A percentile compares a stretch with the other conserved stretches of the same genome.
Conservation (phyloP, 1,284 basidiomycete genomes). For the Moesziomyces globuligerus region DNA sequence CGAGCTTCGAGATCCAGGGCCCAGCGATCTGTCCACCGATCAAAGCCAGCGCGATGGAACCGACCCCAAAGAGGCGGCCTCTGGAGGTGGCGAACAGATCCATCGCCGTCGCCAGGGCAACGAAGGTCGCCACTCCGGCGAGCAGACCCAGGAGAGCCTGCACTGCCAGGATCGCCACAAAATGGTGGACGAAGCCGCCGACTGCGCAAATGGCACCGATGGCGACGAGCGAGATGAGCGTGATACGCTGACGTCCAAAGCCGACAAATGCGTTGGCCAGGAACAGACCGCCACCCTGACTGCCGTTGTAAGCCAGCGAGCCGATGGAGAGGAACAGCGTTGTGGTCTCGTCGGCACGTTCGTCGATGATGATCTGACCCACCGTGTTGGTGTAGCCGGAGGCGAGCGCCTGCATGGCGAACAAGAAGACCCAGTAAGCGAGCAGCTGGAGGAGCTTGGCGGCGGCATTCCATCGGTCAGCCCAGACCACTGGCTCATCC, state of each 20-base stretch:
- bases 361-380: slow-evolving; percentile 11
- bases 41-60: slow-evolving; percentile 16
- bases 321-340: slow-evolving; percentile 18
- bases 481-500: slow-evolving; percentile 26
- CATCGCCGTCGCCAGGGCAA: slow-evolving; percentile 30
- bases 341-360: slow-evolving; percentile 1
- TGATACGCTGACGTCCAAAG: slow-evolving; percentile 34
- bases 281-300: slow-evolving; percentile 46
- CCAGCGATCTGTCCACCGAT: slow-evolving; percentile 35
- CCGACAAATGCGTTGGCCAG: slow-evolving; percentile 34
- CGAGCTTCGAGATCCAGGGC: slow-evolving; percentile 48
- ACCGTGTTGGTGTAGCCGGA: slow-evolving; percentile 48
- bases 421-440: slow-evolving; percentile 25
- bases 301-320: slow-evolving; percentile 35
- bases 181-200: slow-evolving; percentile 35
- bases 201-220: slow-evolving; percentile 30
- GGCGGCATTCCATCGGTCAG: slow-evolving; percentile 43
- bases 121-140: slow-evolving; percentile 29
- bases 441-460: slow-evolving; percentile 38
- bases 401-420: slow-evolving; percentile 44
- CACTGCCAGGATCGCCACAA: slow-evolving; percentile 17
- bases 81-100: slow-evolving; percentile 41
- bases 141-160: slow-evolving; percentile 24
- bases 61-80: slow-evolving; percentile 23
- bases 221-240: slow-evolving; percentile 23